These are phyloP conservation scores for Papiliotrema nemorosa DNA, from an alignment of 1,284 basidiomycete species.

Conservation along the genomic window DNA sequence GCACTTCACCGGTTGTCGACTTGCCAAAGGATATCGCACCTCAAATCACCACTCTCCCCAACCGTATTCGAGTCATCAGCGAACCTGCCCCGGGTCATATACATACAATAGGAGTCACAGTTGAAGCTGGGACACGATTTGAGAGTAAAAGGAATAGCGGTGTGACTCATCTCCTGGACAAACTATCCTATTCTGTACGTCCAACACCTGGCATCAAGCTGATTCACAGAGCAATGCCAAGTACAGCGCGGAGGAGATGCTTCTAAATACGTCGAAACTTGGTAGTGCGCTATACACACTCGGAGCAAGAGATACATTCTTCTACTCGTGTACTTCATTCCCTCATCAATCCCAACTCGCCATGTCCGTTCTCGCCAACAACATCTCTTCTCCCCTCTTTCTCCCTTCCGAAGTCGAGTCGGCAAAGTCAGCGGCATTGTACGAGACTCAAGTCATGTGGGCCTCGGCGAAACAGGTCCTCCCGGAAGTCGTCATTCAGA, in stretches of 20 bases:
- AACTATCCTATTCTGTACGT: conserved; percentile 53
- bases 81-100: conserved; percentile 91
- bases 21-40: conserved; percentile 1
- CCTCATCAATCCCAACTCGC: conserved; percentile 76
- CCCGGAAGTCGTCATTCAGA: conserved; percentile 85
- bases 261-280: conserved; percentile 72
- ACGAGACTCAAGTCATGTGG: conserved; percentile 84
- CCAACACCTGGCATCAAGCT: not conserved
- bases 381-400: conserved; percentile 76
- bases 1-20: conserved; percentile 9
- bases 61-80: conserved; percentile 87
- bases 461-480: conserved; percentile 91
- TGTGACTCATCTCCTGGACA: conserved; percentile 85
- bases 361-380: conserved; percentile 85
- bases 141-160: conserved; percentile 74
- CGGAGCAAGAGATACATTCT: conserved; percentile 88
- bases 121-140: conserved; percentile 92
- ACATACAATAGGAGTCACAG: conserved; percentile 86
- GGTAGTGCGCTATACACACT: conserved; percentile 92
- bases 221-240: conserved; percentile 51
- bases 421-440: conserved; percentile 84
- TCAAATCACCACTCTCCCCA: conserved; percentile 75
- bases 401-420: conserved; percentile 73
- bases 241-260: conserved; percentile 66
- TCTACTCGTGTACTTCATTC: conserved; percentile 97